Percentiles rank a stretch among this genome's conserved stretches.
phyloP scores from a whole-genome alignment of 2,329 filamentous ascomycete species.

The Neofusicoccum parvum region DNA sequence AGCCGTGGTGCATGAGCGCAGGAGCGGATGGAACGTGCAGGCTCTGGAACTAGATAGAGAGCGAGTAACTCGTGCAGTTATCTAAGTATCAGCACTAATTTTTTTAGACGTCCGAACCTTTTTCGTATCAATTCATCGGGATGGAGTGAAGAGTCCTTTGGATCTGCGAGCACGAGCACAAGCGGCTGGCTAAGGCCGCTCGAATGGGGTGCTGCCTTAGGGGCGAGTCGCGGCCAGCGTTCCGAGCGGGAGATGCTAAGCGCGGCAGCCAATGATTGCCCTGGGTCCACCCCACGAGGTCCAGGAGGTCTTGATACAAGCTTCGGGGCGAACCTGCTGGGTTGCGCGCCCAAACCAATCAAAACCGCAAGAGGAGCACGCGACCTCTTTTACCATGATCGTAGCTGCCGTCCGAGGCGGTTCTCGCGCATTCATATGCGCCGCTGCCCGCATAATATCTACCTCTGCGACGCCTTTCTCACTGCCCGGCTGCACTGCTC shows the following conservation, averaged over 20 bases:
- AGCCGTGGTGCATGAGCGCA: conserved; percentile 93
- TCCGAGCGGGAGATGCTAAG: not conserved
- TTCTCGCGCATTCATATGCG: conserved; percentile 6
- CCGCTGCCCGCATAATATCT: not conserved
- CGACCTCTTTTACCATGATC: conserved; percentile 7
- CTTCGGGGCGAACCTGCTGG: not conserved
- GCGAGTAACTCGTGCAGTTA: not conserved
- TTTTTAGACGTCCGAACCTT: not conserved
- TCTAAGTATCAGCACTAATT: conserved; percentile 8
- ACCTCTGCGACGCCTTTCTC: not conserved
- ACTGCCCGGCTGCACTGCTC: not conserved
- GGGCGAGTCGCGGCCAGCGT: not conserved
- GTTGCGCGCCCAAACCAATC: conserved; percentile 13
- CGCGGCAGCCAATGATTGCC: not conserved
- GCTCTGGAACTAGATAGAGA: conserved; percentile 66
- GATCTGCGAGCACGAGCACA: conserved; percentile 1
- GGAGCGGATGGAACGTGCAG: conserved; percentile 92
- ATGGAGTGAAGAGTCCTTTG: not conserved
- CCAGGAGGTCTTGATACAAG: not conserved
- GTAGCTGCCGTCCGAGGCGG: not conserved
- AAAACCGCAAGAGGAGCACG: conserved; percentile 4
- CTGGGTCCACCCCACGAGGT: not conserved
- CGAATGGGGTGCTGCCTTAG: not conserved
- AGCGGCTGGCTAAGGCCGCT: not conserved
- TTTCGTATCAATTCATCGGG: not conserved